Percentiles rank a stretch among this genome's conserved stretches.
Conservation (phyloP, 768 basidiomycete species). For the Rhodosporidiobolus odoratus region DNA sequence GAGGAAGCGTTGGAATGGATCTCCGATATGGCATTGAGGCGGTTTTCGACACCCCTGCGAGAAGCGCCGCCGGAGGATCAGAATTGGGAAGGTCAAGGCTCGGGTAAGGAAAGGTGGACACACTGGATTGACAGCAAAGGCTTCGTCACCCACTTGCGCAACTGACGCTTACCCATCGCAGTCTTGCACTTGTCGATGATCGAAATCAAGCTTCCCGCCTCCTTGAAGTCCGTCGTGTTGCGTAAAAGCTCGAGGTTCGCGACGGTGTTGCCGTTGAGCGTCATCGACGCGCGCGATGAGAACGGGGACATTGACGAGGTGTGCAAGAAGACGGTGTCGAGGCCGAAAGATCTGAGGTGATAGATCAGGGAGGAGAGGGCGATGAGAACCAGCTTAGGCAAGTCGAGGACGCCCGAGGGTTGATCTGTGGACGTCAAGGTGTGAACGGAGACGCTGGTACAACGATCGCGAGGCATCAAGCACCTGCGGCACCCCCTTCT, state of each 20-base stretch:
- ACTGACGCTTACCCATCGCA: constrained; percentile 74
- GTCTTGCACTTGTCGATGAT: constrained; percentile 82
- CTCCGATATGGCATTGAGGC: constrained; percentile 80
- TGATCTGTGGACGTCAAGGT: no score
- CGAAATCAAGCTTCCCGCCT: constrained; percentile 72
- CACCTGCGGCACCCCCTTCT: constrained; percentile 40
- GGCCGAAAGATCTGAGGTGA: constrained; percentile 65
- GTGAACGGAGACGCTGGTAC: no score
- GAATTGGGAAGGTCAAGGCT: rapidly evolving
- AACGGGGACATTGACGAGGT: constrained; percentile 50
- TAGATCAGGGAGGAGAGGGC: constrained; percentile 67
- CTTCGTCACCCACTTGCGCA: constrained; percentile 78
- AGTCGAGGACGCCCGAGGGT: constrained; percentile 59
- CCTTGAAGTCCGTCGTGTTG: constrained; percentile 74
- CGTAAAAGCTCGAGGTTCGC: constrained; percentile 85
- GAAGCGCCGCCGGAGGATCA: no score
- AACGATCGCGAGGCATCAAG: no score
- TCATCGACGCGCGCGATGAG: constrained; percentile 71
- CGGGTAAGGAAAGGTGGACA: constrained; percentile 44
- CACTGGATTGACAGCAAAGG: constrained; percentile 59
- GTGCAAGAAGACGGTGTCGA: constrained; percentile 66
- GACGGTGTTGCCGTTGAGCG: constrained; percentile 79
- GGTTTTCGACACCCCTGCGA: constrained; percentile 63
- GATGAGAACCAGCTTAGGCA: constrained; percentile 59
- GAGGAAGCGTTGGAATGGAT: constrained; percentile 48